Base-by-base conservation (phyloP, 257 asterid species). In the Solanum commersonii region DNA sequence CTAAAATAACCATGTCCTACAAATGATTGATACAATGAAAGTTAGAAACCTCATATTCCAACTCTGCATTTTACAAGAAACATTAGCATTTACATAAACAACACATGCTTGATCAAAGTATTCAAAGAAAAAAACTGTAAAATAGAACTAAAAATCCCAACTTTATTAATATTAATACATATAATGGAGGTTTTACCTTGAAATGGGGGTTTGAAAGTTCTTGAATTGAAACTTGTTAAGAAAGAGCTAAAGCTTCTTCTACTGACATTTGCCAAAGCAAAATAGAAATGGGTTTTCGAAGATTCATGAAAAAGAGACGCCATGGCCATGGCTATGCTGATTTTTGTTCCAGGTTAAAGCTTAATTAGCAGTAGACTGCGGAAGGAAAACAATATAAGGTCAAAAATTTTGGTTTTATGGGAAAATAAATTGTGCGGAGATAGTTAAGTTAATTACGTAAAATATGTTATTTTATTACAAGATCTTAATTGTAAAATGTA, bases 121-220 rank as follows among this genome's bases (percentile, higher is more conserved):
- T 82, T 0, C 42, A 44, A 42, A 27, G 29, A 76, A 86, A 4
- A 85, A 42, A 42, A 38, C 34, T 23, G 33, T 6, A 12, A 77
- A 77, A 77, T 12, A 31, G 84, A 40, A 77, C 5, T 77, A 40
- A 77, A 76, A 40, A 38, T 72, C 15, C 8, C 44, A 72, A 8
- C 79, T 33, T 72, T 34, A 68, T 27, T 27, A 68, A 11, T 12
- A 27, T n/a, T 27, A 68, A 68, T 34, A 34, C 81, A 73, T 44
- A 9, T 18, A 81, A 81, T 82, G 13, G 29, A 79, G 16, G 31
- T 59, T 84, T 76, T 60, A 93, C 98, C 95, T 92, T 91, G 98
- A 76, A 77, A 83, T 23, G 88, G 87, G 81, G 60, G 88, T 70
- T 56, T 42, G 73, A 85, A 78, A 85, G 91, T 90, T 63, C 89